phyloP scores from a whole-genome alignment of 306 rosid species.

The Cucumis melo region DNA sequence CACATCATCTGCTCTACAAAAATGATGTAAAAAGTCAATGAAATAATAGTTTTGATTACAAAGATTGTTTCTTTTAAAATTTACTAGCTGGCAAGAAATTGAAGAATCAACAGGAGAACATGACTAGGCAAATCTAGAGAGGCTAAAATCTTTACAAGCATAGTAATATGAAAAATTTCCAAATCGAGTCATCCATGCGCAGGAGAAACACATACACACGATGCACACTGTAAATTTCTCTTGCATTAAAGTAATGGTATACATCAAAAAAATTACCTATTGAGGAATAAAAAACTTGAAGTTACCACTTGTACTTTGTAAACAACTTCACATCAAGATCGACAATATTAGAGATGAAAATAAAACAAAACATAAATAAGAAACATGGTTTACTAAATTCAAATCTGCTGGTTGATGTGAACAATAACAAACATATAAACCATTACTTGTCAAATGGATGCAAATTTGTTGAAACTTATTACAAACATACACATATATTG shows the following conservation, averaged over 20 bases:
- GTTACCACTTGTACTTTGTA: background rate
- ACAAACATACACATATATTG: too few species aligned
- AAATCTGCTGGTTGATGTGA: too few species aligned
- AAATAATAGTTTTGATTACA: background rate
- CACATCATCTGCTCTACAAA: too few species aligned
- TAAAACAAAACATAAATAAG: too few species aligned
- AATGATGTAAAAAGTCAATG: too few species aligned
- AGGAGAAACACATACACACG: slow-evolving; percentile 78
- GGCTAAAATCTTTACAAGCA: slow-evolving; percentile 85
- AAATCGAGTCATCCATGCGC: slow-evolving; percentile 98
- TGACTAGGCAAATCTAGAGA: slow-evolving; percentile 83
- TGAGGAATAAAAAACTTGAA: background rate
- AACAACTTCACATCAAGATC: background rate
- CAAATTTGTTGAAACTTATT: too few species aligned
- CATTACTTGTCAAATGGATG: too few species aligned
- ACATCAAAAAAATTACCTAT: slow-evolving; percentile 83
- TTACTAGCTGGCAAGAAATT: background rate
- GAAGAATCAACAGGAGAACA: slow-evolving; percentile 7
- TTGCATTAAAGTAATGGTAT: slow-evolving; percentile 88
- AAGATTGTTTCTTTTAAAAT: background rate
- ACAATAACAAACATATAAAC: too few species aligned
- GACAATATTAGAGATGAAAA: background rate
- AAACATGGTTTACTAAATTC: too few species aligned
- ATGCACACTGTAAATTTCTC: slow-evolving; percentile 72
- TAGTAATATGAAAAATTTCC: slow-evolving; percentile 94